phyloP scores from a whole-genome alignment of 2,329 filamentous ascomycete genomes.

The Fusarium dlaminii region DNA sequence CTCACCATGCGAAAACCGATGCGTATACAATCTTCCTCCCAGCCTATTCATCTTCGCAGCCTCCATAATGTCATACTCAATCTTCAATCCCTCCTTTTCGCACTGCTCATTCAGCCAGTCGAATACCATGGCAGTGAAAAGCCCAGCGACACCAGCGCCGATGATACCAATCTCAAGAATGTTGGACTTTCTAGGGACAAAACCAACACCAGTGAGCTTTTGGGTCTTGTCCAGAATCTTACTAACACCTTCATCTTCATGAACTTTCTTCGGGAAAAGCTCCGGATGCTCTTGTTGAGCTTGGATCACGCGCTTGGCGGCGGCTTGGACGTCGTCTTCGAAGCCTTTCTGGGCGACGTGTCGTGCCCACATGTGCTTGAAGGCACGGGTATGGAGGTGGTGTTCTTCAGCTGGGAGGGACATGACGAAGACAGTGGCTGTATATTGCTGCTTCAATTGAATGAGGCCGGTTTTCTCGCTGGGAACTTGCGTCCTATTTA shows the following conservation, averaged over 20 bases:
- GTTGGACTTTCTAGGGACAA: not conserved
- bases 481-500: not conserved
- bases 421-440: not conserved
- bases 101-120: constrained; percentile 20
- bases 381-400: not conserved
- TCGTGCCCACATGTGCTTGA: constrained; percentile 25
- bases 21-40: constrained; percentile 51
- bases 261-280: not conserved
- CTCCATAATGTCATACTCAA: constrained; percentile 52
- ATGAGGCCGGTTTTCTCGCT: not conserved
- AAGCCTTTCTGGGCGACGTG: constrained; percentile 11
- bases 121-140: constrained; percentile 11
- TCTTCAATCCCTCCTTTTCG: constrained; percentile 21
- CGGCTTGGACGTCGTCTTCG: constrained; percentile 7
- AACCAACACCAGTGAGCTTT: not conserved
- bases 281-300: not conserved
- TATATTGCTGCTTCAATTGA: no score
- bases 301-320: not conserved
- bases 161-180: constrained; percentile 2
- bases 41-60: constrained; percentile 41
- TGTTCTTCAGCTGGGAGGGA: not conserved
- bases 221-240: not conserved
- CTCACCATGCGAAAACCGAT: constrained; percentile 40
- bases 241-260: not conserved
- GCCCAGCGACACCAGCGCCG: constrained; percentile 10